Evolutionary conservation across 176 grass and related monocot genomes (phyloP).

Genomic region (Hsuehochloa calcarea): DNA sequence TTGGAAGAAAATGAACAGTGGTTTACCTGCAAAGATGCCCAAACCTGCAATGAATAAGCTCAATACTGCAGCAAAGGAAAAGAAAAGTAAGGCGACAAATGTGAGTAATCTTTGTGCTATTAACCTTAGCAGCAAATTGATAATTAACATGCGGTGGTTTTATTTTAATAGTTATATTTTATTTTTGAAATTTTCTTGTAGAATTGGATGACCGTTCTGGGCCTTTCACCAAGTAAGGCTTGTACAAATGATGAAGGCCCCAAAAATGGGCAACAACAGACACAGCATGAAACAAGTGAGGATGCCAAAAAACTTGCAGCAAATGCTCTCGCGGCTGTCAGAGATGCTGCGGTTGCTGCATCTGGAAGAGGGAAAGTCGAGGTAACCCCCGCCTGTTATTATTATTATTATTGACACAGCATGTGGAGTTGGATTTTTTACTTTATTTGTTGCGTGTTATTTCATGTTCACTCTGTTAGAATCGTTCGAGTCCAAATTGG

Average conservation of each 20-base stretch:
- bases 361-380: slow-evolving; percentile 89
- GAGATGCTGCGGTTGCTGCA: slow-evolving; percentile 46
- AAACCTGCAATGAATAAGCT: slow-evolving; percentile 58
- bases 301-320: slow-evolving; percentile 83
- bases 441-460: not conserved
- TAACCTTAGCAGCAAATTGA: not conserved
- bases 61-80: slow-evolving; percentile 47
- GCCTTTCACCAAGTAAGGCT: slow-evolving; percentile 57
- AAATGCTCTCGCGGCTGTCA: slow-evolving; percentile 78
- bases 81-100: slow-evolving; percentile 54
- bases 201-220: slow-evolving; percentile 84
- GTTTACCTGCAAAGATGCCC: slow-evolving; percentile 59
- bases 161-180: not conserved
- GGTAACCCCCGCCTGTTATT: slow-evolving; percentile 28
- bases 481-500: not conserved
- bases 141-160: not conserved
- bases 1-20: slow-evolving; percentile 98
- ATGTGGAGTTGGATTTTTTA: not conserved
- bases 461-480: not conserved
- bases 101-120: slow-evolving; percentile 51
- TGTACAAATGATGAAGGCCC: slow-evolving; percentile 23
- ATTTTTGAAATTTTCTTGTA: slow-evolving; percentile 25
- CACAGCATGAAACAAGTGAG: slow-evolving; percentile 52
- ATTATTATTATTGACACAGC: not conserved
- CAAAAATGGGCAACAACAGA: slow-evolving; percentile 38